These are phyloP conservation scores for Herpetospermum pedunculosum DNA, from an alignment of 306 rosid genomes.

Conservation along the genomic window DNA sequence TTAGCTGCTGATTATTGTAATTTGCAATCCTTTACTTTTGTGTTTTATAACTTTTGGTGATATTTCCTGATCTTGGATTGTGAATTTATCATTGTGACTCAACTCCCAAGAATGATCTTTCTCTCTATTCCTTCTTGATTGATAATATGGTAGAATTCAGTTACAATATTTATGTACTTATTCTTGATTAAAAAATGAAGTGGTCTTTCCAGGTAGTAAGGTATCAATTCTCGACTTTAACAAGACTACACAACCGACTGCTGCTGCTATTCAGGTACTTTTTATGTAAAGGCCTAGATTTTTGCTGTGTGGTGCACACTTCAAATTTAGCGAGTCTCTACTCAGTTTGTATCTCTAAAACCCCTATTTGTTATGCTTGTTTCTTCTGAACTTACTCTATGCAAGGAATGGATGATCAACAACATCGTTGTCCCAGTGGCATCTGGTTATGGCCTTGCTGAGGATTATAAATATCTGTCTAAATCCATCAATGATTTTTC, in stretches of 20 bases:
- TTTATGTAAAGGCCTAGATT: not conserved
- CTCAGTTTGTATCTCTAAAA: not conserved
- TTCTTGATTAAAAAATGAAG: not conserved
- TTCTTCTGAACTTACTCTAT: constrained; percentile 10
- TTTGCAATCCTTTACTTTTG: no score
- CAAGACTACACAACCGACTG: constrained; percentile 42
- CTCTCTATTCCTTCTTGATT: not conserved
- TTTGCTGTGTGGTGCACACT: not conserved
- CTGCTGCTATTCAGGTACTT: constrained; percentile 48
- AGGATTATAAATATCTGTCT: constrained; percentile 65
- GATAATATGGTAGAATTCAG: not conserved
- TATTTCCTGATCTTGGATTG: not conserved
- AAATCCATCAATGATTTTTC: constrained; percentile 66
- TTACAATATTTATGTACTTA: not conserved
- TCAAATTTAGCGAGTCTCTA: not conserved
- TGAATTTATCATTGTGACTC: not conserved
- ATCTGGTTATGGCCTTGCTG: constrained; percentile 62
- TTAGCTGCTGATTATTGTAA: not conserved
- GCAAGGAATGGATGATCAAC: constrained; percentile 81
- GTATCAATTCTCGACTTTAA: constrained; percentile 73
- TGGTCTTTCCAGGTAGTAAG: constrained; percentile 45
- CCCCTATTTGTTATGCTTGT: not conserved
- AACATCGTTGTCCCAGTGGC: constrained; percentile 77
- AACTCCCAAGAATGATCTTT: not conserved
- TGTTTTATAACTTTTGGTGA: not conserved